These are phyloP conservation scores for Prunus kanzakura DNA, from an alignment of 306 rosid genomes.

Conservation along the genomic window DNA sequence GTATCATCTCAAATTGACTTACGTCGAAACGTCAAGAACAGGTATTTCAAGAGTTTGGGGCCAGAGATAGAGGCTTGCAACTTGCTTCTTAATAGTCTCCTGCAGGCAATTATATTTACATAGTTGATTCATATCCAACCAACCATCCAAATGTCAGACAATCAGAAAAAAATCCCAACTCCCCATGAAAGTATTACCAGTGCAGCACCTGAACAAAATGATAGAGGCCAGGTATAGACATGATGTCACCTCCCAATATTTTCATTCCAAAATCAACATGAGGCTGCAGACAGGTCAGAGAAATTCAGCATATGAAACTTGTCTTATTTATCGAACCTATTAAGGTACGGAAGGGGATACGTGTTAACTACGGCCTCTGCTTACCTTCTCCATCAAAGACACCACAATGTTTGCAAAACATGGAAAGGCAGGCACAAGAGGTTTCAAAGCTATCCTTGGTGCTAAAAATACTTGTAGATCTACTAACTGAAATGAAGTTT, in stretches of 20 bases:
- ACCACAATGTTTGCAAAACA: conserved; percentile 75
- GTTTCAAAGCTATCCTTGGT: conserved; percentile 69
- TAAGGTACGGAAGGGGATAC: conserved; percentile 13
- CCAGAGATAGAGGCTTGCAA: conserved; percentile 82
- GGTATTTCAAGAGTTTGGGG: conserved; percentile 76
- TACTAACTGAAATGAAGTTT: conserved; percentile 56
- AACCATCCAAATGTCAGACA: background rate
- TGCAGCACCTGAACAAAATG: conserved; percentile 75
- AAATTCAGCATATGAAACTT: conserved; percentile 1
- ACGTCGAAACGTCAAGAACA: conserved; percentile 67
- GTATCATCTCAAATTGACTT: conserved; percentile 30
- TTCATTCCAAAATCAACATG: conserved; percentile 79
- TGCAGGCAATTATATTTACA: conserved; percentile 32
- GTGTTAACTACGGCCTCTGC: conserved; percentile 4
- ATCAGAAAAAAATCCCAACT: conserved; percentile 10
- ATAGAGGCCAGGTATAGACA: conserved; percentile 92
- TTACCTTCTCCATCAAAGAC: conserved; percentile 92
- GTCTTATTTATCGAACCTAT: background rate
- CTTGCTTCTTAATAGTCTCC: conserved; percentile 67
- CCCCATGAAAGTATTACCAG: conserved; percentile 15
- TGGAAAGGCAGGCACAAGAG: conserved; percentile 86
- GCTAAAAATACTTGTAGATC: conserved; percentile 65
- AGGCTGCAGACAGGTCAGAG: conserved; percentile 56
- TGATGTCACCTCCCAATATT: conserved; percentile 74
- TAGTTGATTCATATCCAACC: conserved; percentile 18